phyloP scores from a whole-genome alignment of 345 rosid genomes.

The Schrenkiella parvula region DNA sequence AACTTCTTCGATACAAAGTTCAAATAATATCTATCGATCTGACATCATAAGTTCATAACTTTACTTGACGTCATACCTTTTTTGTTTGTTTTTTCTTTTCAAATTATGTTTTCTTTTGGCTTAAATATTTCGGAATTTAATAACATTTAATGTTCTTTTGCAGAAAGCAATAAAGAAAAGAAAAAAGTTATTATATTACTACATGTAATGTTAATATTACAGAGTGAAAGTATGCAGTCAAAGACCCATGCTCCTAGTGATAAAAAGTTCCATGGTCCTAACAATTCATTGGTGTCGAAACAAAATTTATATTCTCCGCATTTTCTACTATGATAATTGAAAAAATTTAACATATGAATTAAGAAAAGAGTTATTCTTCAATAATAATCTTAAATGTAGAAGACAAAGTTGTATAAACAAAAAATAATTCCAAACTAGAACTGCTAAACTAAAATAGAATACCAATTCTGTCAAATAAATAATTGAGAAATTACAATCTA shows the following conservation, averaged over 20 bases:
- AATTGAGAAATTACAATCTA: background rate
- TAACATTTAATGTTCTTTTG: background rate
- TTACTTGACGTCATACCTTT: slow-evolving; percentile 22
- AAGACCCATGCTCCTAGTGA: slow-evolving; percentile 10
- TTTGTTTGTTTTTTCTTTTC: background rate
- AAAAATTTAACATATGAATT: background rate
- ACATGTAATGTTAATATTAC: background rate
- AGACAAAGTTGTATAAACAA: background rate
- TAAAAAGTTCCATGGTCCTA: background rate
- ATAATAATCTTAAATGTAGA: background rate
- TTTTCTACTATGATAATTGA: background rate
- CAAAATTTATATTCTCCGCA: background rate
- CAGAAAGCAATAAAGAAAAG: slow-evolving; percentile 8
- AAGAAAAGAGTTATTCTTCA: background rate
- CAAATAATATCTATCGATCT: background rate
- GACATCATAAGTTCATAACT: slow-evolving; percentile 22
- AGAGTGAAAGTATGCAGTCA: slow-evolving; percentile 7
- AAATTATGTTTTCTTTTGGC: background rate
- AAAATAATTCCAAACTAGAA: background rate
- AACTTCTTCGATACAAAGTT: slow-evolving; percentile 10
- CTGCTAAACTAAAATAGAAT: background rate
- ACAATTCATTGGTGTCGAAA: background rate
- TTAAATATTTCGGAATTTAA: background rate
- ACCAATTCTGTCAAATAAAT: background rate
- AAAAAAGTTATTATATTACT: slow-evolving; percentile 1